Conservation (phyloP, 1,139 yeast genomes). For the Protomyces inouyei region DNA sequence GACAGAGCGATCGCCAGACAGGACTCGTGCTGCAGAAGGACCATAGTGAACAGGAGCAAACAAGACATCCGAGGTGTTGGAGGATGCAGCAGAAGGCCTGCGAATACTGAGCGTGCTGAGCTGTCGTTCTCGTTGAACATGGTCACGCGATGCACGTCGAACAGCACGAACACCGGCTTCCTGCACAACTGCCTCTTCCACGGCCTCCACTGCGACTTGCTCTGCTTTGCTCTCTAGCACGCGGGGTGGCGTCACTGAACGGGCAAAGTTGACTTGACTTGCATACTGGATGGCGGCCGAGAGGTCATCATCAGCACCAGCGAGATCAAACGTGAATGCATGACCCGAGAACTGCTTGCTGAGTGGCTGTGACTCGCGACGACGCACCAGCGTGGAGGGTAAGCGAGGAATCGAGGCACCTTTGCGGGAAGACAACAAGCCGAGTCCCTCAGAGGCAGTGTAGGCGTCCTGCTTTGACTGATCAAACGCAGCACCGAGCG, state of each 20-base stretch:
- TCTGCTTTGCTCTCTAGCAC: neutral
- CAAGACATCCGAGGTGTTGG: neutral
- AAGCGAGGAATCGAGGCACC: conserved; percentile 10
- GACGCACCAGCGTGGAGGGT: conserved; percentile 5
- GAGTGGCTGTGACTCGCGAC: conserved; percentile 6
- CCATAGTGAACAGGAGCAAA: neutral
- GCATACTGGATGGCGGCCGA: conserved; percentile 8
- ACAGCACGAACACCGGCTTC: neutral
- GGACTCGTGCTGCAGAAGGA: neutral
- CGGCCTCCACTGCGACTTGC: neutral
- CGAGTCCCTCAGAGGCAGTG: neutral
- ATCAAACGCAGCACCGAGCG: neutral
- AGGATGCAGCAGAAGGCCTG: neutral
- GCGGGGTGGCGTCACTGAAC: neutral
- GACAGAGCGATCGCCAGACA: neutral
- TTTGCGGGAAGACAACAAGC: conserved; percentile 1
- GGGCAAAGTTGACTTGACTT: conserved; percentile 1
- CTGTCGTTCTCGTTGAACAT: neutral
- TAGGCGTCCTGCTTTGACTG: neutral
- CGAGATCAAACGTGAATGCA: conserved; percentile 7
- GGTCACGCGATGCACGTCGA: conserved; percentile 10
- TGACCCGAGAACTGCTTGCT: conserved; percentile 12
- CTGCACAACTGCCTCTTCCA: neutral
- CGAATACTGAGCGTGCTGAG: neutral
- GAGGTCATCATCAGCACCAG: neutral